A percentile compares a stretch with the other conserved stretches of the same genome.
Evolutionary conservation across 2,329 filamentous ascomycete species (phyloP).

Genomic region (Pezicula radicicola): DNA sequence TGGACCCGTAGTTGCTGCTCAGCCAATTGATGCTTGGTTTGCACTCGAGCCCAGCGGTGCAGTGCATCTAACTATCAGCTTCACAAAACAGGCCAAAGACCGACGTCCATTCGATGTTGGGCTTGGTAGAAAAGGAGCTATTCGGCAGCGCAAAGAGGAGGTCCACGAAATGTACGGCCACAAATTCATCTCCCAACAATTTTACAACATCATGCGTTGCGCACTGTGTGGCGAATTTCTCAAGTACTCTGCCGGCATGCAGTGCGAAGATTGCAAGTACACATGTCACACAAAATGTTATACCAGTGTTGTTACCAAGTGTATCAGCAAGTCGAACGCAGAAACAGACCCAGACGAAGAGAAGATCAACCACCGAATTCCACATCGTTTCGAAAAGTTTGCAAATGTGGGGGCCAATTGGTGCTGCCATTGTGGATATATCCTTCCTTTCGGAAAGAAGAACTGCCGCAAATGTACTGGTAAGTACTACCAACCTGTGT

Average conservation of each 20-base stretch:
- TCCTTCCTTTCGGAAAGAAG: constrained; percentile 91
- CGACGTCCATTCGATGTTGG: constrained; percentile 81
- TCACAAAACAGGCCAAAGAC: constrained; percentile 86
- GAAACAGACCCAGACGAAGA: constrained; percentile 98
- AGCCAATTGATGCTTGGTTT: constrained; percentile 90
- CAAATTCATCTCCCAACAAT: constrained; percentile 98
- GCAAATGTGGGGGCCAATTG: constrained; percentile 98
- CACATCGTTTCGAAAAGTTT: constrained; percentile 94
- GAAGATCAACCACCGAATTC: constrained; percentile 99
- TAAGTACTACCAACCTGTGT: constrained; percentile 36
- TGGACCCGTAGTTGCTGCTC: constrained; percentile 33
- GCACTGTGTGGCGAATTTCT: constrained; percentile 96
- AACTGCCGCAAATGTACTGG: constrained; percentile 90
- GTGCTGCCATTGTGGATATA: constrained; percentile 98
- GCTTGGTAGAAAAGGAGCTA: constrained; percentile 90
- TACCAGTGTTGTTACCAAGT: constrained; percentile 94
- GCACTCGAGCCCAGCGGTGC: constrained; percentile 91
- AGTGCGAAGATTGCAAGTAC: constrained; percentile 99
- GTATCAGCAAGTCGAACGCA: constrained; percentile 98
- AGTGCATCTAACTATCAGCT: constrained; percentile 87
- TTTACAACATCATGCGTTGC: constrained; percentile 99
- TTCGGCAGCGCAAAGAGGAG: constrained; percentile 96
- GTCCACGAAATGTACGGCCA: constrained; percentile 98
- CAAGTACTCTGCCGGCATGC: constrained; percentile 98
- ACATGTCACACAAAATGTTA: constrained; percentile 99